Evolutionary conservation across 2,329 filamentous ascomycete species (phyloP), one percentile per base, ranked within the genome.

Genomic region (Metarhizium robertsii): DNA sequence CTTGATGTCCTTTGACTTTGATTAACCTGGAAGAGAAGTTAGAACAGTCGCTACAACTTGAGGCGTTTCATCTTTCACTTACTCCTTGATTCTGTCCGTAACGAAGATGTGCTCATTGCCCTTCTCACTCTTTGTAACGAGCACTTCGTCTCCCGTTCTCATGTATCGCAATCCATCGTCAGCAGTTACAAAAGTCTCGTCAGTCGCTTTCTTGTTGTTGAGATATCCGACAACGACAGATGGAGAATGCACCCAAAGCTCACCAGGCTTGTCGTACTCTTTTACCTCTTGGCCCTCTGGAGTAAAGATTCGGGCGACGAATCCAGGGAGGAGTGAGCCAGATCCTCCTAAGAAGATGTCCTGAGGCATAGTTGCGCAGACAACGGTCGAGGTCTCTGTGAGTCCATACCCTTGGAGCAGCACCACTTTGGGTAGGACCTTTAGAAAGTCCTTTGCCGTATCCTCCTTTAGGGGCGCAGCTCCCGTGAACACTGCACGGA

Each of bases 31-130:
- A 11, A 14, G 14, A 7, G 38, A 14, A 8, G 50, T 30, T 18
- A 43, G 38, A 16, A 2, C 18, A 10, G 38, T 42, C 18, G n/a
- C 4, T 20, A n/a, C 20, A 30, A 14, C 4, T 29, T 1, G 8
- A 8, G 6, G 42, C 6, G 2, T 13, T 6, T 18, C n/a, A 2
- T 20, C 2, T 20, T 13, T 5, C 7, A 48, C 53, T 14, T 51
- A 55, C 48, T 84, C 80, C 77, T 92, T 72, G 53, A 83, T 81
- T 43, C 88, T 80, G 68, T 92, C 88, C 36, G 92, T 86, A 56
- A 96, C 87, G 68, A 88, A 87, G 48, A 95, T 66, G 65, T 95
- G 90, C 68, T 94, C 88, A 60, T 85, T 73, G 2, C 87, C 88
- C 2, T 78, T 76, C 25, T 50, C 10, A 20, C 48, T 55, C 40